Percentiles rank a stretch among this genome's conserved stretches.
These are phyloP conservation scores for Xanthoconium stramineum DNA, from an alignment of 768 basidiomycete species.

Conservation along the genomic window DNA sequence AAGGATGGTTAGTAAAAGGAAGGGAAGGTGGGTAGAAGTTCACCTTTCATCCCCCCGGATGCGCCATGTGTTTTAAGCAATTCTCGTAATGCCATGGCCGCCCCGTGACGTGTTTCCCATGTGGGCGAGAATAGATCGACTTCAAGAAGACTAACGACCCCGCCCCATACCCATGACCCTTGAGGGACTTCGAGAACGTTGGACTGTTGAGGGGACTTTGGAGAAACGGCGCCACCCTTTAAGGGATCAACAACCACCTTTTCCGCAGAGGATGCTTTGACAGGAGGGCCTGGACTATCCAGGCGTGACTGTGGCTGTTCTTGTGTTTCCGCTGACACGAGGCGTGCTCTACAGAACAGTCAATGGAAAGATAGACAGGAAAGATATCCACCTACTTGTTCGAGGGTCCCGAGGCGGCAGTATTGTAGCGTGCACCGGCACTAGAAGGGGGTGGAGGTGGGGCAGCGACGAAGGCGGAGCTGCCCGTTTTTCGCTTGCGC, in stretches of 20 bases:
- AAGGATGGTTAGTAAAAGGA: background rate
- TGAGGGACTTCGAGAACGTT: conserved; percentile 72
- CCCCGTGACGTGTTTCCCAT: conserved; percentile 95
- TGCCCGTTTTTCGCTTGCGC: conserved; percentile 88
- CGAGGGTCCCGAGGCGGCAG: conserved; percentile 53
- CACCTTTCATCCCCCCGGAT: conserved; percentile 76
- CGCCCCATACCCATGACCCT: conserved; percentile 86
- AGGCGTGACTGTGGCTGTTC: conserved; percentile 48
- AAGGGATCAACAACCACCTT: conserved; percentile 76
- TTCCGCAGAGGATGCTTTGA: conserved; percentile 43
- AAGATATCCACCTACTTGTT: conserved; percentile 47
- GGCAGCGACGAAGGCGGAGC: conserved; percentile 75
- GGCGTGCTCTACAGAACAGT: conserved; percentile 53
- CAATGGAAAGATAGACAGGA: background rate
- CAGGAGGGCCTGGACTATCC: conserved; percentile 50
- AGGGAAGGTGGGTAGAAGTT: background rate
- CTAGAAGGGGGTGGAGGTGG: conserved; percentile 58
- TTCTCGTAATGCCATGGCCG: conserved; percentile 87
- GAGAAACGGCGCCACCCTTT: conserved; percentile 82
- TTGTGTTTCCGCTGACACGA: conserved; percentile 65
- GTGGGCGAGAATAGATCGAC: conserved; percentile 79
- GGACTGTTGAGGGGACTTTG: conserved; percentile 72
- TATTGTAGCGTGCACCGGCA: conserved; percentile 57
- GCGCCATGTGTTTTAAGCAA: conserved; percentile 80
- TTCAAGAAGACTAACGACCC: conserved; percentile 72